Conservation (phyloP, 2,329 filamentous ascomycete species). For the Claviceps citrina region DNA sequence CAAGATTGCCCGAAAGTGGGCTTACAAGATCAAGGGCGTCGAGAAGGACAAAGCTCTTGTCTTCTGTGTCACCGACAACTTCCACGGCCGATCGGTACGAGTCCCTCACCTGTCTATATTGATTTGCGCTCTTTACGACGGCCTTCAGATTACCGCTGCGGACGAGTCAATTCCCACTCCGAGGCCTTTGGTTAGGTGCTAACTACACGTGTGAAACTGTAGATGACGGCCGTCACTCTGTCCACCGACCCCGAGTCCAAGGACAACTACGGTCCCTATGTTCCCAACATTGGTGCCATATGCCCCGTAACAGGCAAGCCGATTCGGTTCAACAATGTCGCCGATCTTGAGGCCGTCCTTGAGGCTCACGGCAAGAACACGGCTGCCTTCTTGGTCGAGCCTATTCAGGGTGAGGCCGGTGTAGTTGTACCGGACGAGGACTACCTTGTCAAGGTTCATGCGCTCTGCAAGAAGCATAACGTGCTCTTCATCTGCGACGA, state of each 20-base stretch:
- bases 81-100: conserved; percentile 82
- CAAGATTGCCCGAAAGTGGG: conserved; percentile 95
- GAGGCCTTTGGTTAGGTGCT: neutral
- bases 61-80: conserved; percentile 79
- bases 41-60: conserved; percentile 70
- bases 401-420: conserved; percentile 93
- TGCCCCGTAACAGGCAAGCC: conserved; percentile 59
- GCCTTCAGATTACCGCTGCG: neutral
- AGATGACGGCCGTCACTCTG: conserved; percentile 91
- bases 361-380: conserved; percentile 70
- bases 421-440: conserved; percentile 87
- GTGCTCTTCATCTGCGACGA: conserved; percentile 94
- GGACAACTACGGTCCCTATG: conserved; percentile 91
- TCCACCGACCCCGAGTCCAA: conserved; percentile 91
- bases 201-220: neutral
- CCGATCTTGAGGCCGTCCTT: conserved; percentile 64
- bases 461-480: conserved; percentile 86
- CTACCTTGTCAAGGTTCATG: conserved; percentile 68
- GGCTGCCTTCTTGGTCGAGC: conserved; percentile 87
- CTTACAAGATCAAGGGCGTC: conserved; percentile 89
- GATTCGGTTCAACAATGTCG: conserved; percentile 76
- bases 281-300: conserved; percentile 69
- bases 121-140: neutral
- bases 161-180: neutral
- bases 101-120: neutral